These are phyloP conservation scores for Dactylellina drechsleri DNA, from an alignment of 2,329 filamentous ascomycete species.

Conservation along the genomic window DNA sequence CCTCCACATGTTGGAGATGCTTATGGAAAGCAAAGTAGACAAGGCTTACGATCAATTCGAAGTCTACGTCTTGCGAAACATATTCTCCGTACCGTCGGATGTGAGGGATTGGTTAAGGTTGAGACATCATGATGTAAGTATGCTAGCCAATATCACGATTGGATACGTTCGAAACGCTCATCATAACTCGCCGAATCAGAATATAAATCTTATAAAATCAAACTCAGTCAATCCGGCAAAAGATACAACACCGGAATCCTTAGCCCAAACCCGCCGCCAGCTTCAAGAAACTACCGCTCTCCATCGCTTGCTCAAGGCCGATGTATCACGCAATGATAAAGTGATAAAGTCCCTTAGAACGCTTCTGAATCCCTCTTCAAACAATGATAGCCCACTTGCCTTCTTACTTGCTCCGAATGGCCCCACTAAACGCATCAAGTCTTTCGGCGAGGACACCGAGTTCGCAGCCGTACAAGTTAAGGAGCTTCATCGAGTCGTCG, in stretches of 20 bases:
- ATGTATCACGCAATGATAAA: conserved; percentile 36
- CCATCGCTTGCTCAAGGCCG: conserved; percentile 39
- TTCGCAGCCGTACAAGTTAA: conserved; percentile 87
- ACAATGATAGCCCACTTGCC: conserved; percentile 63
- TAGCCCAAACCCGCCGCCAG: conserved; percentile 39
- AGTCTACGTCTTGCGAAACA: conserved; percentile 89
- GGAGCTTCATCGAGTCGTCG: conserved; percentile 76
- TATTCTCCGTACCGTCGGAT: conserved; percentile 77
- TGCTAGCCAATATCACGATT: neutral
- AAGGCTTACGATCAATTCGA: conserved; percentile 87
- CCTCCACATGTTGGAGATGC: conserved; percentile 82
- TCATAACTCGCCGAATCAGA: conserved; percentile 2
- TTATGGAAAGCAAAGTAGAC: conserved; percentile 82
- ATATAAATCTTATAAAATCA: conserved; percentile 39
- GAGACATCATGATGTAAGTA: conserved; percentile 79
- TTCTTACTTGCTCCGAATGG: conserved; percentile 68
- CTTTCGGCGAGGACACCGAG: conserved; percentile 75
- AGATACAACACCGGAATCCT: conserved; percentile 46
- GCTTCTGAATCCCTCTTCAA: conserved; percentile 32
- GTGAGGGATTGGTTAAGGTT: conserved; percentile 80
- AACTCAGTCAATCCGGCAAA: conserved; percentile 36
- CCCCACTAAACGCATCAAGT: conserved; percentile 66
- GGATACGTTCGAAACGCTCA: neutral
- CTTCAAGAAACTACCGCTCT: conserved; percentile 54
- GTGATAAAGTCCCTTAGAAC: conserved; percentile 21